Base-by-base conservation (phyloP, 768 basidiomycete species). In the Boletus pseudo-olivaceus region DNA sequence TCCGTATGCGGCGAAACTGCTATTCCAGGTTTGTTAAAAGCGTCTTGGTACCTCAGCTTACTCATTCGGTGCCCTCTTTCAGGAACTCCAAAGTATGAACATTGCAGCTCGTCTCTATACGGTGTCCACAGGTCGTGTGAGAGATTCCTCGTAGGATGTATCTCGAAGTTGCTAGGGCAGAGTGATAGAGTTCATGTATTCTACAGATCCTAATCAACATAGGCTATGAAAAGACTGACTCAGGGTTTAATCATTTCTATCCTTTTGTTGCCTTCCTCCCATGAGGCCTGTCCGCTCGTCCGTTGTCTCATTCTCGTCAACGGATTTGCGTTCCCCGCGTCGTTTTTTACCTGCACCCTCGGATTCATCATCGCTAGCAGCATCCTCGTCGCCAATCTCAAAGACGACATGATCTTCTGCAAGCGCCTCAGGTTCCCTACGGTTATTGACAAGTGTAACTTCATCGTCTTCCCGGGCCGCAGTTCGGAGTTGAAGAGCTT, bases 41-140 rank as follows among this genome's bases (percentile, higher is more conserved):
- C 2, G 10, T 41, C 45, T 47, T 19, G 40, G 30, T 37, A 19
- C 35, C 29, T 29, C 48, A 40, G 39, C 26, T 57, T 26, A 38
- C 23, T 38, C 38, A 45, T 42, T 56, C 30, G 51, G 12, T 41
- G 37, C 11, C 34, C 4, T 34, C 12, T 46, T 45, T 50, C 63
- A 91, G 87, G 93, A 97, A 78, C 72, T 96, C 67, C 92, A 95
- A 79, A 90, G 90, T 57, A 95, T 95, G 93, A 94, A 93, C 70
- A 92, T 94, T 58, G 92, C 92, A 51, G 85, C 90, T 51, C 85
- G 93, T 46, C 73, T 92, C 50, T 93, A 92, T 70, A 88, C 90
- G 8, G 86, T 88, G 33, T 93, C 91, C 33, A 88, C 91, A 33
- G 91, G 90, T 56, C 87, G 91, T 56, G 90, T 91, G 60, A 76